A percentile compares a stretch with the other conserved stretches of the same genome.
Evolutionary conservation across 73 alveolate species (phyloP).

Genomic region (Paramecium sexaurelia): DNA sequence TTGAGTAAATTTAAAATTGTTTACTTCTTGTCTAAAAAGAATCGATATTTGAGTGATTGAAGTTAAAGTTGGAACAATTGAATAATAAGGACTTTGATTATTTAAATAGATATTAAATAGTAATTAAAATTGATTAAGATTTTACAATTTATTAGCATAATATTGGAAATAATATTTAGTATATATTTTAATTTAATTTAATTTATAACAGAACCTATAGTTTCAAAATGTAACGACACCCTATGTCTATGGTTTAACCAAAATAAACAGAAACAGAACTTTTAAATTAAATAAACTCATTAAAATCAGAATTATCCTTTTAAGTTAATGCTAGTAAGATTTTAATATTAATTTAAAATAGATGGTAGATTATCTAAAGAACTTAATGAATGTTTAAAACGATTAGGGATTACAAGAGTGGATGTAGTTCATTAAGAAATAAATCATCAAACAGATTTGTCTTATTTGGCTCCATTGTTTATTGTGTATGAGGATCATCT

Average conservation of each 20-base stretch:
- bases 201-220: background rate
- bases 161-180: too few species aligned
- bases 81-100: too few species aligned
- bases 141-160: too few species aligned
- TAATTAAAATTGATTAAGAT: too few species aligned
- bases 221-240: background rate
- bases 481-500: constrained; percentile 42
- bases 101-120: too few species aligned
- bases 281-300: background rate
- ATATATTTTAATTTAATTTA: background rate
- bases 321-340: background rate
- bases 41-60: too few species aligned
- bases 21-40: too few species aligned
- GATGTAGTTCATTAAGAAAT: constrained; percentile 15
- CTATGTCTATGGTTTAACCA: background rate
- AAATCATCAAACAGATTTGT: background rate
- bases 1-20: too few species aligned
- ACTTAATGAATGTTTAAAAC: background rate
- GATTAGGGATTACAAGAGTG: constrained; percentile 12
- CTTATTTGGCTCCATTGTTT: constrained; percentile 32
- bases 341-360: background rate
- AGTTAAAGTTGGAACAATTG: too few species aligned
- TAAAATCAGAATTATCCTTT: constrained; percentile 10
- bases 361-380: constrained; percentile 44
- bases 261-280: constrained; percentile 7